Percentiles rank a stretch among this genome's conserved stretches.
Evolutionary conservation across 805 yeast species (phyloP).

Genomic region (Myxozyma kluyveri): DNA sequence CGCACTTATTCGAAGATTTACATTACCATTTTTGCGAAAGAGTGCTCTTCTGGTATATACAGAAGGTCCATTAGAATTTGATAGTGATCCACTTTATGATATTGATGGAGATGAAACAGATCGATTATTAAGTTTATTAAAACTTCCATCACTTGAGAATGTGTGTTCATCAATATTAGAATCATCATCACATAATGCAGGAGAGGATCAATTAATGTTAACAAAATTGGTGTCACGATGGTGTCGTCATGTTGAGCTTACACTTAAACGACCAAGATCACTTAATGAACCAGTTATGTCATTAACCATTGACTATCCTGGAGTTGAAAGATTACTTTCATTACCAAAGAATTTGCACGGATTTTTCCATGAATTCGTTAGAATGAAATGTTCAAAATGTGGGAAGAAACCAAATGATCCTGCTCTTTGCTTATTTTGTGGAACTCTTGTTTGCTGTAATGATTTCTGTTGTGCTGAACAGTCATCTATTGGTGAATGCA

Average conservation of each 20-base stretch:
- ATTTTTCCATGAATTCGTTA: conserved; percentile 56
- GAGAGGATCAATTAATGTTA: conserved; percentile 11
- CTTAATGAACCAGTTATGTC: background rate
- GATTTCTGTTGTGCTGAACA: conserved; percentile 44
- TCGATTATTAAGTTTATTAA: conserved; percentile 50
- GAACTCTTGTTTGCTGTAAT: conserved; percentile 65
- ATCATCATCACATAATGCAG: background rate
- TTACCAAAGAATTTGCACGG: conserved; percentile 67
- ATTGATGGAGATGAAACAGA: conserved; percentile 50
- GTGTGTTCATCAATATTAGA: background rate
- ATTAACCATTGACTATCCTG: conserved; percentile 50
- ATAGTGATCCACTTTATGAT: conserved; percentile 33
- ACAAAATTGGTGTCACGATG: conserved; percentile 18
- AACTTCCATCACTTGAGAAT: conserved; percentile 36
- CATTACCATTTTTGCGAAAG: conserved; percentile 65
- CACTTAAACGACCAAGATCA: conserved; percentile 20
- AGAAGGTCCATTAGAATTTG: conserved; percentile 48
- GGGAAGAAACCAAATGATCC: conserved; percentile 53
- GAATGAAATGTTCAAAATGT: conserved; percentile 39
- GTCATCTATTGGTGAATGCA: conserved; percentile 67
- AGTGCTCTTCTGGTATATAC: conserved; percentile 56
- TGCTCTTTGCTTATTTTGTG: conserved; percentile 84
- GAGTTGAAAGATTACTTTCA: conserved; percentile 55
- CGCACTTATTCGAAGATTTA: conserved; percentile 34
- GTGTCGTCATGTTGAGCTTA: conserved; percentile 22